Percentiles rank a stretch among this genome's conserved stretches.
These are phyloP conservation scores for Dicorynia guianensis DNA, from an alignment of 306 rosid species.

Conservation along the genomic window DNA sequence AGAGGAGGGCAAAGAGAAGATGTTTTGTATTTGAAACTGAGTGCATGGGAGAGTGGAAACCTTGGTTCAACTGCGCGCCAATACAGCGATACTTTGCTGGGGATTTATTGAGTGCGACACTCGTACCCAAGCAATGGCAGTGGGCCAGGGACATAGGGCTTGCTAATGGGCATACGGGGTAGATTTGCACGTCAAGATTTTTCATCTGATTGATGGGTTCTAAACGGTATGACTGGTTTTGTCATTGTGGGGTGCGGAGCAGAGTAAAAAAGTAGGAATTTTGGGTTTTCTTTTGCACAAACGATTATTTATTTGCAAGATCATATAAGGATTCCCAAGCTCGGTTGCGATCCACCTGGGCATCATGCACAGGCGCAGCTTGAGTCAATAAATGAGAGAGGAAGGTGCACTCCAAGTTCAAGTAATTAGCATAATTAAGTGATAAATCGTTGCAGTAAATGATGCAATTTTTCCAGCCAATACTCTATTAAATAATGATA, in stretches of 20 bases:
- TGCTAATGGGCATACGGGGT: not conserved
- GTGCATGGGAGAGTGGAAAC: constrained; percentile 33
- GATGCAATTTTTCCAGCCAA: too few species aligned
- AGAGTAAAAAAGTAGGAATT: constrained; percentile 8
- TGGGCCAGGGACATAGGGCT: not conserved
- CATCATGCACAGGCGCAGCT: constrained; percentile 48
- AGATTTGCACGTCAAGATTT: not conserved
- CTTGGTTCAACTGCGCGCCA: constrained; percentile 18
- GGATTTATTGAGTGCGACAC: not conserved
- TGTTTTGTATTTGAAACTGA: constrained; percentile 41
- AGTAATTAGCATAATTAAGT: not conserved
- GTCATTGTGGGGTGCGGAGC: constrained; percentile 18
- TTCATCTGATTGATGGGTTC: not conserved
- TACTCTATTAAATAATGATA: too few species aligned
- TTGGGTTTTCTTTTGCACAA: not conserved
- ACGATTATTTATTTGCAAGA: not conserved
- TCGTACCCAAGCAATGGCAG: not conserved
- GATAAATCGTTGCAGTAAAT: too few species aligned
- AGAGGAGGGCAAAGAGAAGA: not conserved
- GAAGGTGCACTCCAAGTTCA: not conserved
- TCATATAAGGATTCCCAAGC: constrained; percentile 45
- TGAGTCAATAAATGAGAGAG: constrained; percentile 12
- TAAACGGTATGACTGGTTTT: constrained; percentile 1
- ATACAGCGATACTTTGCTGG: not conserved
- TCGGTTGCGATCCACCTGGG: constrained; percentile 43